Evolutionary conservation across 1,139 yeast genomes (phyloP).

Genomic region (Geotrichum bryndzae): DNA sequence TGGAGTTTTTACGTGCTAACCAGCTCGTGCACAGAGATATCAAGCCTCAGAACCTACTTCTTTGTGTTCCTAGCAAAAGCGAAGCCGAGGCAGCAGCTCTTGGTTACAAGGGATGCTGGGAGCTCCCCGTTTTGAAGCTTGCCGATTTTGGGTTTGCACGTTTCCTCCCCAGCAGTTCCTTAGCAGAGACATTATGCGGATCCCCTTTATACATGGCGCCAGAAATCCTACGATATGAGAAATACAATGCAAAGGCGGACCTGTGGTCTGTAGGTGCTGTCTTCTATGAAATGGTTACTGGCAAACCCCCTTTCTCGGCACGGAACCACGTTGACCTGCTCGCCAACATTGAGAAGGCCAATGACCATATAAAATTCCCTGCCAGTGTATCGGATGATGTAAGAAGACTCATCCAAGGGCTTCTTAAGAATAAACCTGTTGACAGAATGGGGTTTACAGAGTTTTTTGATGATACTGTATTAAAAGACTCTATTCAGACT

Average conservation of each 20-base stretch:
- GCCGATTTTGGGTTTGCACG: slow-evolving; percentile 98
- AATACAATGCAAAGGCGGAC: slow-evolving; percentile 94
- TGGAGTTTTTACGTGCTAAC: slow-evolving; percentile 70
- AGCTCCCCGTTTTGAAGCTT: slow-evolving; percentile 79
- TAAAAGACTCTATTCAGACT: slow-evolving; percentile 44
- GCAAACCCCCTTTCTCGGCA: slow-evolving; percentile 92
- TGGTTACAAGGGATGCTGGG: slow-evolving; percentile 74
- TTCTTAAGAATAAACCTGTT: slow-evolving; percentile 76
- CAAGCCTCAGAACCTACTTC: slow-evolving; percentile 83
- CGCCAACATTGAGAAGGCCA: slow-evolving; percentile 74
- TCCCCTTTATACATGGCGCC: slow-evolving; percentile 98
- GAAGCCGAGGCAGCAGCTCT: slow-evolving; percentile 51
- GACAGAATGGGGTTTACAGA: slow-evolving; percentile 85
- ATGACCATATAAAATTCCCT: slow-evolving; percentile 75
- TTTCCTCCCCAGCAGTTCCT: slow-evolving; percentile 80
- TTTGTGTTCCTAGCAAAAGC: slow-evolving; percentile 70
- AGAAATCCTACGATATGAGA: slow-evolving; percentile 86
- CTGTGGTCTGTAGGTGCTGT: slow-evolving; percentile 98
- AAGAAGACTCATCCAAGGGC: slow-evolving; percentile 61
- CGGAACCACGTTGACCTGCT: slow-evolving; percentile 84
- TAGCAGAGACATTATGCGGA: slow-evolving; percentile 97
- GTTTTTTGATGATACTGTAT: slow-evolving; percentile 58
- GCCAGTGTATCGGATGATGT: slow-evolving; percentile 51
- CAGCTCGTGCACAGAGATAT: slow-evolving; percentile 90
- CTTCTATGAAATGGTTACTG: slow-evolving; percentile 87